Percentiles rank a stretch among this genome's conserved stretches.
Evolutionary conservation across 2,329 filamentous ascomycete genomes (phyloP).

Genomic region (Aureobasidium vineae): DNA sequence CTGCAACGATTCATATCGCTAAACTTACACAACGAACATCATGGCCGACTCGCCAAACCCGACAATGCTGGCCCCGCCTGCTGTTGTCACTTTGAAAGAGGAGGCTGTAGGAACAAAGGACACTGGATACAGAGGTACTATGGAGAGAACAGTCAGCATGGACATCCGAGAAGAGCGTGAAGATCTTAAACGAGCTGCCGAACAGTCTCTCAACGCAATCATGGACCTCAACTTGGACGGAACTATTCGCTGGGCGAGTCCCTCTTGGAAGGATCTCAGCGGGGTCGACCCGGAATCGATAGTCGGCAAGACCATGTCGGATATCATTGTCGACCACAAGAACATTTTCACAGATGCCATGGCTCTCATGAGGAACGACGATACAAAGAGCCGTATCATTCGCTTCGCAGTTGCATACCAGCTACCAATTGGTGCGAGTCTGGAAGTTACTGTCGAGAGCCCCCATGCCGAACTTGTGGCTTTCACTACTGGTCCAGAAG

Average conservation of each 20-base stretch:
- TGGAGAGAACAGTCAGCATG: constrained; percentile 70
- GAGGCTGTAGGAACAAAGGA: constrained; percentile 36
- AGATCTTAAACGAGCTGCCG: constrained; percentile 90
- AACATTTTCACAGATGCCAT: constrained; percentile 78
- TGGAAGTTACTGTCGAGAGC: constrained; percentile 8
- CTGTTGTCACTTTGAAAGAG: constrained; percentile 45
- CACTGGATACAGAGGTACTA: constrained; percentile 36
- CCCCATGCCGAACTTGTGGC: constrained; percentile 11
- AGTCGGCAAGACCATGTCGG: constrained; percentile 72
- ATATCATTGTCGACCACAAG: constrained; percentile 78
- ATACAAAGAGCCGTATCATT: constrained; percentile 87
- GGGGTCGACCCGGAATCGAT: constrained; percentile 73
- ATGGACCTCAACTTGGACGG: constrained; percentile 90
- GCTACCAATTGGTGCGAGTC: not conserved
- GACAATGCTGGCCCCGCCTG: constrained; percentile 44
- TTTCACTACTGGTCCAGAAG: constrained; percentile 34
- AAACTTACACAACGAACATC: not conserved
- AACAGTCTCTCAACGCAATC: constrained; percentile 95
- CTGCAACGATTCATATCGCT: constrained; percentile 19
- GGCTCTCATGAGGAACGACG: constrained; percentile 86
- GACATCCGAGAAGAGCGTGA: constrained; percentile 91
- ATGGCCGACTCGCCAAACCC: constrained; percentile 23
- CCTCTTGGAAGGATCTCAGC: constrained; percentile 91
- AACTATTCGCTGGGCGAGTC: constrained; percentile 91
- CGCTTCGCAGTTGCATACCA: constrained; percentile 68